phyloP scores from a whole-genome alignment of 2,329 filamentous ascomycete genomes.

The Aspergillus brasiliensis region DNA sequence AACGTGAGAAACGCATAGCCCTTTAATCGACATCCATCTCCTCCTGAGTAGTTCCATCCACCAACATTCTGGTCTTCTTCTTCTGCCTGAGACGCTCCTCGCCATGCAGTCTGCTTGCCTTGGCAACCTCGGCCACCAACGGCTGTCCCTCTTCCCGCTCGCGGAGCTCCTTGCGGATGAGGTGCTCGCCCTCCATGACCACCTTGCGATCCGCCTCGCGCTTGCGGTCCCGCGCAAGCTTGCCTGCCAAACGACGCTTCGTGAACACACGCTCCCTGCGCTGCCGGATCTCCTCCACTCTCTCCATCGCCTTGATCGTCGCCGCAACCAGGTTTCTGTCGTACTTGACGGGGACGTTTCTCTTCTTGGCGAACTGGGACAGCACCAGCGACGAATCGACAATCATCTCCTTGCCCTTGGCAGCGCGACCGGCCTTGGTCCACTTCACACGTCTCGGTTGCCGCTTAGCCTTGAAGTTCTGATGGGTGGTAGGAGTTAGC shows the following conservation, averaged over 20 bases:
- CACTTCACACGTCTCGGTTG: conserved; percentile 96
- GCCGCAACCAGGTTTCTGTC: conserved; percentile 86
- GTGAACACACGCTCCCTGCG: conserved; percentile 90
- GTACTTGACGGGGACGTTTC: conserved; percentile 94
- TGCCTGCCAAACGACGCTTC: conserved; percentile 89
- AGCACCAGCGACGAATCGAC: conserved; percentile 82
- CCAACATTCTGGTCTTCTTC: conserved; percentile 48
- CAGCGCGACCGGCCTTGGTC: conserved; percentile 90
- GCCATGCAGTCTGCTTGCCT: conserved; percentile 42
- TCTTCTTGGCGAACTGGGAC: conserved; percentile 78
- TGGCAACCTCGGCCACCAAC: conserved; percentile 38
- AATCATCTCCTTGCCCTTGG: conserved; percentile 83
- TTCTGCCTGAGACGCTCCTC: conserved; percentile 46
- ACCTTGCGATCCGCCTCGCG: conserved; percentile 80
- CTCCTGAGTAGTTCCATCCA: conserved; percentile 48
- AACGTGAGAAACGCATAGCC: conserved; percentile 16
- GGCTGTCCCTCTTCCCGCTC: conserved; percentile 55
- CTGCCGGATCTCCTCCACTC: conserved; percentile 80
- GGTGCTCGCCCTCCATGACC: conserved; percentile 87
- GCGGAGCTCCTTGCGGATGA: conserved; percentile 72
- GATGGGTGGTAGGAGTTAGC: conserved; percentile 48
- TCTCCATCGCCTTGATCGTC: conserved; percentile 89
- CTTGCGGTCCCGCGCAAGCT: conserved; percentile 71
- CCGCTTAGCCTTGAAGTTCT: conserved; percentile 95
- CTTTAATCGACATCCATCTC: conserved; percentile 52